Evolutionary conservation across 139 green algal species (phyloP), one percentile per base, ranked within the genome.

Genomic region (Volvox reticuliferus): DNA sequence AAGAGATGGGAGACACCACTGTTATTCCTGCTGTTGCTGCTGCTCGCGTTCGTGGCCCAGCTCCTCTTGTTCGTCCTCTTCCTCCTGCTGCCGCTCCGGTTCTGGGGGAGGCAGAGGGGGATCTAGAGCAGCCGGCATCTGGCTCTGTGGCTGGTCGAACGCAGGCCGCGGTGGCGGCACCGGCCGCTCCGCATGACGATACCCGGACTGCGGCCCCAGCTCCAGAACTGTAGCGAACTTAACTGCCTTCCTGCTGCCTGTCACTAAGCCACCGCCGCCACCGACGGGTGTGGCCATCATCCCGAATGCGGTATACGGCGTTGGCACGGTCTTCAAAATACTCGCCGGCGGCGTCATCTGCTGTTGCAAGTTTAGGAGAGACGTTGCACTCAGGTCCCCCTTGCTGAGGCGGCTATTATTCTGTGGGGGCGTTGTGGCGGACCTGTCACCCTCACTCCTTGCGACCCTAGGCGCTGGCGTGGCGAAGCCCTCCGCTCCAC

Each of bases 151-250:
- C 1, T 67, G 37, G 24, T 67, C 37, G 1, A 84, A 65, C 36
- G 78, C 6, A 50, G 24, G 79, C 44, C 32, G 50, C 50, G 61
- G 17, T 17, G 37, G 55, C 78, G 37, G 78, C 78, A 44, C 12
- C 78, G 78, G 12, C 37, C 37, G 2, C 22, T 67, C 37, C 1
- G 26, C 20, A 2, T 84, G 86, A 2, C 71, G n/a, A 32, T 90
- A 90, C 3, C 86, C 86, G n/a, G 86, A 71, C 86, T 84, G 86
- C 1, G 86, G 86, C 0, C 86, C 86, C 50, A 90, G n/a, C 86
- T 90, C 86, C 71, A 90, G 21, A 13, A 90, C 86, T 30, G 50
- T 18, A 0, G 86, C 86, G 37, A 90, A 90, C 50, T 83, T 75
- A 32, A 90, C 86, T 5, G 36, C 86, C 20, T 90, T 90, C 36